phyloP scores from a whole-genome alignment of 805 yeast genomes.

The Blastobotrys mokoenaii region DNA sequence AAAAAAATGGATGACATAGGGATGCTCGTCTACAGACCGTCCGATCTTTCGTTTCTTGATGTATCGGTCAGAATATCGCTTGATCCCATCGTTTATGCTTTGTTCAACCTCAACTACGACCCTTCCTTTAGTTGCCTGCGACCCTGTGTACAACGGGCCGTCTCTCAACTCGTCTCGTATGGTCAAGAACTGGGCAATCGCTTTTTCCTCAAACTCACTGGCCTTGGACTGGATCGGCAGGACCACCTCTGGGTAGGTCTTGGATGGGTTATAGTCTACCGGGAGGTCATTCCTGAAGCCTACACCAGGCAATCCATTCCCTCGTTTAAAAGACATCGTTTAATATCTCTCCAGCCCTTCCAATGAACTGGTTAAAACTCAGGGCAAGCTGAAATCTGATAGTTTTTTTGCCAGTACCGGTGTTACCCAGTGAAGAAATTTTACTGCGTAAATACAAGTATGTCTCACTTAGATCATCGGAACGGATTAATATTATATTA shows the following conservation, averaged over 20 bases:
- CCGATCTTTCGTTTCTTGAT: constrained; percentile 62
- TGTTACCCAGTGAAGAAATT: neutral
- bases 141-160: constrained; percentile 24
- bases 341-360: too few relatives aligned
- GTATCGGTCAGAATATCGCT: constrained; percentile 76
- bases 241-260: constrained; percentile 17
- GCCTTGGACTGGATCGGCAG: constrained; percentile 17
- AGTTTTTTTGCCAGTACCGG: neutral
- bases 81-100: constrained; percentile 52
- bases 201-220: constrained; percentile 15
- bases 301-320: neutral
- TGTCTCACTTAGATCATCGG: neutral
- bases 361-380: too few relatives aligned
- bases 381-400: too few relatives aligned
- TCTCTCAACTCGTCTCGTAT: constrained; percentile 18
- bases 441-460: neutral
- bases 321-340: neutral
- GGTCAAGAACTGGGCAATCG: constrained; percentile 19
- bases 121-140: constrained; percentile 10
- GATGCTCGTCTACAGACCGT: constrained; percentile 68
- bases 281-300: constrained; percentile 2
- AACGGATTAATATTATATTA: too few relatives aligned
- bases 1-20: constrained; percentile 59
- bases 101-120: constrained; percentile 17
- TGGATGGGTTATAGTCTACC: constrained; percentile 16